Evolutionary conservation across 2,329 filamentous ascomycete genomes (phyloP).

Genomic region (Xylaria sp.): DNA sequence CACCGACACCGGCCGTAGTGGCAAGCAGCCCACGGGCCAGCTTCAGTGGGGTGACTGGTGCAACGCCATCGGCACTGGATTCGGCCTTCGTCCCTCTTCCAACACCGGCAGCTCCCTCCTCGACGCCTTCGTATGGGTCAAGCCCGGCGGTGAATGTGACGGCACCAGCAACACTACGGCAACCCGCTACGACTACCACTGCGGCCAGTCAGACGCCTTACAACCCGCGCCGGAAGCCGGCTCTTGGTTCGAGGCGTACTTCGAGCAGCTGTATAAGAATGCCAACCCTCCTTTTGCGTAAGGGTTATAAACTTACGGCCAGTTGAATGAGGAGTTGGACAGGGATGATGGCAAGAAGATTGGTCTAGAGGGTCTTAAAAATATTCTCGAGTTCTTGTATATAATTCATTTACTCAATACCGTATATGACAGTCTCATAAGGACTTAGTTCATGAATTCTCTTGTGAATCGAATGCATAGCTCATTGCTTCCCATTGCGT

Average conservation of each 20-base stretch:
- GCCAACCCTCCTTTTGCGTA: conserved; percentile 63
- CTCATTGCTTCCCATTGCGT: background rate
- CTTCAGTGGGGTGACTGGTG: conserved; percentile 69
- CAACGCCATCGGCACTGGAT: conserved; percentile 67
- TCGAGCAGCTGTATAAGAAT: conserved; percentile 66
- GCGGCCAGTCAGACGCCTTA: conserved; percentile 64
- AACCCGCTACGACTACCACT: conserved; percentile 63
- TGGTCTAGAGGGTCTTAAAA: conserved; percentile 4
- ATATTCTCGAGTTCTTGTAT: conserved; percentile 31
- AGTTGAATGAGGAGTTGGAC: background rate
- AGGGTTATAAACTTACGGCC: background rate
- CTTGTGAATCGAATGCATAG: too few species aligned
- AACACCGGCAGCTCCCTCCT: conserved; percentile 63
- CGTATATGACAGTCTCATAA: background rate
- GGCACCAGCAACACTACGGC: conserved; percentile 56
- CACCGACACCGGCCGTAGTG: conserved; percentile 48
- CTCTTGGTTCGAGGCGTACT: conserved; percentile 73
- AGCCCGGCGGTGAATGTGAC: conserved; percentile 66
- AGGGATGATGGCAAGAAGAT: background rate
- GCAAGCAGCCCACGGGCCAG: conserved; percentile 65
- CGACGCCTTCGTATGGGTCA: conserved; percentile 72
- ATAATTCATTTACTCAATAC: conserved; percentile 28
- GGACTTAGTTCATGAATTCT: background rate
- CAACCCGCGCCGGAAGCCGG: conserved; percentile 76
- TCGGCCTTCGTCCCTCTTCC: conserved; percentile 65